Evolutionary conservation across 257 asterid genomes (phyloP).

Genomic region (Lycium ferocissimum): DNA sequence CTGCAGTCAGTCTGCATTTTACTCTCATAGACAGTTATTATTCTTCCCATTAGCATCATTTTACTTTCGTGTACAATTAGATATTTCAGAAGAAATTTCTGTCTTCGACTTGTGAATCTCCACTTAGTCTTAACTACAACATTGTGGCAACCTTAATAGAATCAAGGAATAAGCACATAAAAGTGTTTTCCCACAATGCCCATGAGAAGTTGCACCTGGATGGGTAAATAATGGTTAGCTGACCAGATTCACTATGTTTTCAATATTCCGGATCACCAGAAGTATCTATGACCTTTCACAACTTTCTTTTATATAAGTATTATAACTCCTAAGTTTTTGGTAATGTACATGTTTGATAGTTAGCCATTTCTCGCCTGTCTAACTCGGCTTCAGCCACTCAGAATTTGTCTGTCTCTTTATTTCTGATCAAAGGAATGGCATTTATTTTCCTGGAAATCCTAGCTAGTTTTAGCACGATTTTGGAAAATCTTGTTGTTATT

Average conservation of each 20-base stretch:
- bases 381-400: neutral
- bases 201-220: neutral
- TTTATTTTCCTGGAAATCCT: neutral
- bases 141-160: neutral
- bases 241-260: too few relatives aligned
- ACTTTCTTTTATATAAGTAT: neutral
- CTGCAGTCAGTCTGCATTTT: neutral
- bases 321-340: neutral
- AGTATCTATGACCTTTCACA: neutral
- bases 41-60: constrained; percentile 10
- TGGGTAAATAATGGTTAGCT: too few relatives aligned
- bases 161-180: neutral
- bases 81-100: constrained; percentile 29
- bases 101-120: neutral
- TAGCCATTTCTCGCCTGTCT: neutral
- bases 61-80: neutral
- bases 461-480: neutral
- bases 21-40: neutral
- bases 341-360: neutral
- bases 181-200: neutral
- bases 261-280: neutral
- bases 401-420: neutral
- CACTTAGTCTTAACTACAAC: neutral
- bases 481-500: neutral
- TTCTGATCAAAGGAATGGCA: neutral